Base-by-base conservation (phyloP, 228 moss, liverwort and hornwort species). In the Sphagnum magellanicum region DNA sequence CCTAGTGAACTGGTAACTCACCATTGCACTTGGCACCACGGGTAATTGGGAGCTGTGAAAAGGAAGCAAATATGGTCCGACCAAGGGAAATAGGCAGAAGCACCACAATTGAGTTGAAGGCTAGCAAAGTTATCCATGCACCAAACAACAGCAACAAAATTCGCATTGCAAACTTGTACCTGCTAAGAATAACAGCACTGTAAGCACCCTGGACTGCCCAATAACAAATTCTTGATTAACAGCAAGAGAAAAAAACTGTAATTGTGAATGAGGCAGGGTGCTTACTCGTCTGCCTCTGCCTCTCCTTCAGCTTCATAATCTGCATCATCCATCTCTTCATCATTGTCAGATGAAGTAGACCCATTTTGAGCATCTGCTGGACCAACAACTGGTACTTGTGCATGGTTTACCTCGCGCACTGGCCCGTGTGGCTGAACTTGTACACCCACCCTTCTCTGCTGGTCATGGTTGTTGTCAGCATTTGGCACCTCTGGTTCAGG, bases 11-110 rank as follows among this genome's bases (percentile, higher is more conserved):
- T 32, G 32, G 32, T 32, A 32, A 32, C 79, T 75, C 4, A 90
- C 87, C 84, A 67, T 87, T 87, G 76, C 83, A 90, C 66, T 87
- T 90, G 12, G 80, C 84, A 73, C 82, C 84, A n/a, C 66, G 68
- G 14, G 79, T 74, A 46, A 90, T 72, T 57, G 87, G 82, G 1
- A 87, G 75, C 8, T 82, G 80, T 10, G 78, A 82, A 59, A 84
- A 76, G 15, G 77, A 72, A 0, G 73, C 53, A 71, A 84, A 90
- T 67, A 84, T 77, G 52, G 74, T 76, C 50, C 87, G 81, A 8
- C 90, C 90, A 64, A 90, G 77, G n/a, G 75, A 71, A 48, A 90
- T 81, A 48, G 87, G 87, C 32, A 90, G 66, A 6, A 87, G 63
- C 51, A 90, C 68, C 76, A 81, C 72, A 6, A 81, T 73, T 50